These are phyloP conservation scores for Cryomyces minteri DNA, from an alignment of 495 filamentous ascomycete genomes.

Conservation along the genomic window DNA sequence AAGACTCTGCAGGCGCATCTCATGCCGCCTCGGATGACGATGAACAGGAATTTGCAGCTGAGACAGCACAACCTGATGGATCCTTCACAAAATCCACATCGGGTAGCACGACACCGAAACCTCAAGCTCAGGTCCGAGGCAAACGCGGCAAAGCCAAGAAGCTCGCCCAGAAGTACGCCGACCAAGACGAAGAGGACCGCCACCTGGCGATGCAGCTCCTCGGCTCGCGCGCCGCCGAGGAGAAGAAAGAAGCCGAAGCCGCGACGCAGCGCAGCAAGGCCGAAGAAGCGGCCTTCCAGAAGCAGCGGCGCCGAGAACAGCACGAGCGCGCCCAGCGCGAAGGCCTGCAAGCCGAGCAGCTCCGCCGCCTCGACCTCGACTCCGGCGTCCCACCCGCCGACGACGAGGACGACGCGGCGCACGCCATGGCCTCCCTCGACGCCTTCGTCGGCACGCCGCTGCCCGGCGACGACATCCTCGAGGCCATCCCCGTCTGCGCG, in stretches of 20 bases:
- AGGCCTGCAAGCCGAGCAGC: slow-evolving; percentile 42
- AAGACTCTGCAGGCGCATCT: slow-evolving; percentile 10
- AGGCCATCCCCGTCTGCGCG: slow-evolving; percentile 76
- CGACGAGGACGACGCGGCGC: slow-evolving; percentile 31
- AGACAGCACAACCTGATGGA: background rate
- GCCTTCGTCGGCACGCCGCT: slow-evolving; percentile 58
- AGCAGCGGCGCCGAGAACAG: slow-evolving; percentile 55
- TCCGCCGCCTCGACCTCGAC: slow-evolving; percentile 31
- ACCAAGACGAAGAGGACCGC: slow-evolving; percentile 90
- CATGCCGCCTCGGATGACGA: slow-evolving; percentile 4
- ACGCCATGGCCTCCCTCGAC: slow-evolving; percentile 41
- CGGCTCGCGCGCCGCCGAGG: slow-evolving; percentile 44
- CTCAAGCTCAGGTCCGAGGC: slow-evolving; percentile 40
- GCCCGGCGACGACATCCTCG: slow-evolving; percentile 73
- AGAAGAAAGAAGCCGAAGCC: slow-evolving; percentile 30
- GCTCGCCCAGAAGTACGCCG: slow-evolving; percentile 71
- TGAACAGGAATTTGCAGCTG: background rate
- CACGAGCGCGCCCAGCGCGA: slow-evolving; percentile 50
- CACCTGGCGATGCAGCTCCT: slow-evolving; percentile 63
- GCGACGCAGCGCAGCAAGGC: slow-evolving; percentile 32
- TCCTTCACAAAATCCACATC: background rate
- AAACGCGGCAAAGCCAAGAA: slow-evolving; percentile 71
- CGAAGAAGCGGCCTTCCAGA: slow-evolving; percentile 42
- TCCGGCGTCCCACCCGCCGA: slow-evolving; percentile 18
- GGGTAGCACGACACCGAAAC: slow-evolving; percentile 4